Base-by-base conservation (phyloP, 2,329 filamentous ascomycete species). In the Aureobasidium sp. region DNA sequence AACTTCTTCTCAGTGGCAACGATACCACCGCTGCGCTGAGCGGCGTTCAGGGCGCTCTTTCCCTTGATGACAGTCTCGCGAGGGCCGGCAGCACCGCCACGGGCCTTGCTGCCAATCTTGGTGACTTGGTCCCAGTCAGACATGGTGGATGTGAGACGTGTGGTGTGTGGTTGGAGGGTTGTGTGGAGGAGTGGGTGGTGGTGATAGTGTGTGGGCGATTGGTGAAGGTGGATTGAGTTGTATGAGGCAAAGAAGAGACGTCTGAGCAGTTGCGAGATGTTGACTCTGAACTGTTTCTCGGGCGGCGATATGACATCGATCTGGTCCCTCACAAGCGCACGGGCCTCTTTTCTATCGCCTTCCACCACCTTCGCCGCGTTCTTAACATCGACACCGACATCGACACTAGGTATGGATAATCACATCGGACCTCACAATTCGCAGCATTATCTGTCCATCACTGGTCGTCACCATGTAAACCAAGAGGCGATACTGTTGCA, bases 1-100 rank as follows among this genome's bases (percentile, higher is more conserved):
- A 76, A 88, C 74, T 99, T 99, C 89, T 99, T 99, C 80, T 99
- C 93, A 0, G 93, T 95, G 63, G 80, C 81, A 65, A 95, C 74
- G 67, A 95, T 75, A 62, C 82, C 81, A 63, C 94, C 94, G 63
- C 80, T 82, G 65, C 94, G 86, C 77, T 89, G 85, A 29, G 94
- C 94, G 63, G 93, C 93, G 76, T 99, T 99, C 68, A 99, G 78
- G 37, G 90, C 84, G 62, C 79, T 79, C 75, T 89, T 90, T 72
- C 93, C 90, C 74, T 88, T 88, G 73, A 97, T 83, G 68, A 96
- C 92, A 3, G 88, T 95, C 82, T 96, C 91, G 68, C 90, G 89
- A 67, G 84, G 79, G 49, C 75, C 75, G 61, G 76, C 81, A 68
- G 86, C 88, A 67, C 85, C 82, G 66, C 84, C 83, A 70, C 85